These are phyloP conservation scores for Thraustochytrium sp. DNA, from an alignment of 352 stramenopile genomes.

Conservation along the genomic window DNA sequence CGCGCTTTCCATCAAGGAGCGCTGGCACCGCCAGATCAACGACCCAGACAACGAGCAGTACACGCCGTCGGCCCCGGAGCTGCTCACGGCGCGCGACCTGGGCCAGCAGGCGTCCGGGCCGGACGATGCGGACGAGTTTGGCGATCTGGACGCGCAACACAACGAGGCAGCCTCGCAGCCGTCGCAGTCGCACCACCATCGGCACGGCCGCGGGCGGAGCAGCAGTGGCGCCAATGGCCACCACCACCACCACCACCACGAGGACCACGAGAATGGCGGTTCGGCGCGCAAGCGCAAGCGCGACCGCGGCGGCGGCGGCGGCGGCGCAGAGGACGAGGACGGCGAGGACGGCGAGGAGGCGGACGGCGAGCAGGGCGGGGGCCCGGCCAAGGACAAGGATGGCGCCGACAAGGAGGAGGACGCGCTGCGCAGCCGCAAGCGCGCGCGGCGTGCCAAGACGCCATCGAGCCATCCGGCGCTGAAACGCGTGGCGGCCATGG, in stretches of 20 bases:
- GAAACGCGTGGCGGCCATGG: neutral
- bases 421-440: neutral
- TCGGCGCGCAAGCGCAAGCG: neutral
- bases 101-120: neutral
- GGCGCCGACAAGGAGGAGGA: neutral
- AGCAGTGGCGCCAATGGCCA: neutral
- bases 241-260: neutral
- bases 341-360: neutral
- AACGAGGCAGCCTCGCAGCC: neutral
- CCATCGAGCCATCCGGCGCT: neutral
- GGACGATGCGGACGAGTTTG: neutral
- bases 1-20: constrained; percentile 30
- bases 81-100: neutral
- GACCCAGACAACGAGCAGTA: constrained; percentile 7
- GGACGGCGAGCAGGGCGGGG: neutral
- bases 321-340: neutral
- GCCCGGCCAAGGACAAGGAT: neutral
- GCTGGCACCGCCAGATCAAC: constrained; percentile 31
- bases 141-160: neutral
- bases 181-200: neutral
- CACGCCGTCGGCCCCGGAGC: neutral
- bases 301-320: neutral
- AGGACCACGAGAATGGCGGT: neutral
- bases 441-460: neutral
- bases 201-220: neutral